Percentiles rank a stretch among this genome's conserved stretches.
Conservation (phyloP, 2,329 filamentous ascomycete species). For the Ampelomyces quisqualis region DNA sequence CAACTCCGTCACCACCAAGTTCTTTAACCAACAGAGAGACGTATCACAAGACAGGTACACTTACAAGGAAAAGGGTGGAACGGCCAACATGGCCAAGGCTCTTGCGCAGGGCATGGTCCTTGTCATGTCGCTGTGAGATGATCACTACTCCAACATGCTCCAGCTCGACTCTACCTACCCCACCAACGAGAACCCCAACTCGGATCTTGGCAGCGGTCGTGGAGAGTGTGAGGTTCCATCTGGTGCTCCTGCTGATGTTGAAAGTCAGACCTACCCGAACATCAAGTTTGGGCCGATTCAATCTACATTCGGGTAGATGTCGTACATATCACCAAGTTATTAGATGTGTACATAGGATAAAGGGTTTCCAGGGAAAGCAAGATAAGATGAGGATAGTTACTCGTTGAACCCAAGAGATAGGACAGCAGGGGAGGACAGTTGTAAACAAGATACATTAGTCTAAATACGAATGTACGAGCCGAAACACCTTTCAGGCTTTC, state of each 20-base stretch:
- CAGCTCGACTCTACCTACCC: conserved; percentile 71
- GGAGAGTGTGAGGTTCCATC: conserved; percentile 29
- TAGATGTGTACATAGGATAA: neutral
- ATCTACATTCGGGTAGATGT: conserved; percentile 26
- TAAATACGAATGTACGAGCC: too few species aligned
- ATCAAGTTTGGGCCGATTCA: conserved; percentile 37
- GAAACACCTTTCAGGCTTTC: too few species aligned
- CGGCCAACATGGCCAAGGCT: conserved; percentile 57
- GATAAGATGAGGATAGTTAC: neutral
- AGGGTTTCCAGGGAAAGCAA: neutral
- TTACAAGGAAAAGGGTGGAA: conserved; percentile 59
- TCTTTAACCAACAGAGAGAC: conserved; percentile 33
- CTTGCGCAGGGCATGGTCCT: conserved; percentile 62
- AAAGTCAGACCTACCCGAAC: conserved; percentile 27
- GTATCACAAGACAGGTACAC: conserved; percentile 42
- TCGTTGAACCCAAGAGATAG: too few species aligned
- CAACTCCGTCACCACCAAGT: conserved; percentile 35
- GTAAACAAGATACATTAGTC: too few species aligned
- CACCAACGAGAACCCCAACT: conserved; percentile 34
- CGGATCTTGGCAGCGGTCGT: conserved; percentile 32
- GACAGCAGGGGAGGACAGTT: too few species aligned
- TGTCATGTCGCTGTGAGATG: conserved; percentile 63
- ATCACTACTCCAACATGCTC: conserved; percentile 67
- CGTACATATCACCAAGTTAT: too few species aligned
- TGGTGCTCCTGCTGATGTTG: conserved; percentile 35